These are phyloP conservation scores for Coemansia sp. DNA, from an alignment of 192 early-diverging fungal species.

Conservation along the genomic window DNA sequence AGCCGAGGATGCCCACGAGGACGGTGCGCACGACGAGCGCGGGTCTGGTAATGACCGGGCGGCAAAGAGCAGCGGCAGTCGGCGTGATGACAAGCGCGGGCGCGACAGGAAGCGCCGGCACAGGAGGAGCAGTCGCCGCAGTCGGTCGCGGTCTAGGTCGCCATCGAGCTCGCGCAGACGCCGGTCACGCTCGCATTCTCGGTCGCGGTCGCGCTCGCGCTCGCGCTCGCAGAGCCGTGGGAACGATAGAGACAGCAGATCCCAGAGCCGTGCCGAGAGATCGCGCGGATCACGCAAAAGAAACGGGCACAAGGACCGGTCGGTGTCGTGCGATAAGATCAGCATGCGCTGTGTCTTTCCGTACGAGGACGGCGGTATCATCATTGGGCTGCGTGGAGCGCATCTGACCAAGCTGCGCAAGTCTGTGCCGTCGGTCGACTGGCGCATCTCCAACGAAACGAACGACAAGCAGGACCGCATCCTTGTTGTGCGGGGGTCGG, in stretches of 20 bases:
- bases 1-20: slow-evolving; percentile 3
- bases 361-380: slow-evolving; percentile 52
- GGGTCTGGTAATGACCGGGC: neutral
- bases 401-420: slow-evolving; percentile 48
- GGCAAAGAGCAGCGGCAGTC: slow-evolving; percentile 8
- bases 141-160: slow-evolving; percentile 23
- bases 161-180: slow-evolving; percentile 15
- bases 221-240: slow-evolving; percentile 25
- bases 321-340: slow-evolving; percentile 29
- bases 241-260: slow-evolving; percentile 11
- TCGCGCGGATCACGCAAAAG: slow-evolving; percentile 2
- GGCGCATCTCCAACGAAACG: slow-evolving; percentile 52
- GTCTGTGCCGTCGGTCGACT: slow-evolving; percentile 31
- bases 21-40: slow-evolving; percentile 12
- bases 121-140: slow-evolving; percentile 13
- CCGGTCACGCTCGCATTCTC: neutral
- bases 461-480: slow-evolving; percentile 50
- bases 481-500: slow-evolving; percentile 36
- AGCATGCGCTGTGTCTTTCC: slow-evolving; percentile 51
- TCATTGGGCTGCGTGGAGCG: slow-evolving; percentile 49
- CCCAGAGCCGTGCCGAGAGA: slow-evolving; percentile 13
- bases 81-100: slow-evolving; percentile 21
- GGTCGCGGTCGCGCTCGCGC: slow-evolving; percentile 11
- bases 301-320: slow-evolving; percentile 5
- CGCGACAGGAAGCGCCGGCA: slow-evolving; percentile 3